Percentiles rank a stretch among this genome's conserved stretches.
These are phyloP conservation scores for Trametes cinnabarina DNA, from an alignment of 768 basidiomycete genomes.

Conservation along the genomic window DNA sequence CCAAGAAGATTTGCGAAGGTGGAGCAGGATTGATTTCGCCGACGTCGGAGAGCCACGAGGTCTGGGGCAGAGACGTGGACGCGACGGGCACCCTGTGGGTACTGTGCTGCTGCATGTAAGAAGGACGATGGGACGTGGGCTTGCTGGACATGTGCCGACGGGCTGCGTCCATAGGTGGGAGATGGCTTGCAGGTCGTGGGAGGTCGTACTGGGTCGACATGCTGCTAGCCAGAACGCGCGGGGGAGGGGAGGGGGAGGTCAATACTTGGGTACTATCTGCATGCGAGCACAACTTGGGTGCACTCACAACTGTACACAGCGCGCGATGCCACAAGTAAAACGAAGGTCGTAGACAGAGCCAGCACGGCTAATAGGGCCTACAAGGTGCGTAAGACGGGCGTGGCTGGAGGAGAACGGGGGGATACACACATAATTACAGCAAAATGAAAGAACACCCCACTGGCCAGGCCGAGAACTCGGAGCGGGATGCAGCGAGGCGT, in stretches of 20 bases:
- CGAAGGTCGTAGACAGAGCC: conserved; percentile 9
- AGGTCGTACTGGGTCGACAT: conserved; percentile 20
- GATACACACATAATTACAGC: conserved; percentile 17
- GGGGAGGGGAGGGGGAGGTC: neutral
- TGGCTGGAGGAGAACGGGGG: neutral
- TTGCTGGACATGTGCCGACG: conserved; percentile 9
- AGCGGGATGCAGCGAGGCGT: conserved; percentile 9
- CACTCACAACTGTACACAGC: conserved; percentile 3
- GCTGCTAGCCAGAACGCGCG: neutral
- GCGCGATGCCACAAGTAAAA: conserved; percentile 5
- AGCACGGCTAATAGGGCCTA: conserved; percentile 17
- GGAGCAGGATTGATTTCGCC: neutral
- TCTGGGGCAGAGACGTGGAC: conserved; percentile 11
- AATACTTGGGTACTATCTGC: neutral
- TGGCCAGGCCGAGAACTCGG: conserved; percentile 17
- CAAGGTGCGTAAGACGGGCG: conserved; percentile 8
- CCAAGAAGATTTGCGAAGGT: neutral
- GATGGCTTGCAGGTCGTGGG: conserved; percentile 11
- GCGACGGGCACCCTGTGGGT: conserved; percentile 7
- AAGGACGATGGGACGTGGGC: neutral
- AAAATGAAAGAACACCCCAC: conserved; percentile 14
- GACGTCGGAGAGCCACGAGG: conserved; percentile 15
- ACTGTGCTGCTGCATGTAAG: neutral
- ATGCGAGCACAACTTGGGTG: neutral
- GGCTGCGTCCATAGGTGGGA: conserved; percentile 5